phyloP scores from a whole-genome alignment of 805 yeast species.

The Lachancea lanzarotensis region DNA sequence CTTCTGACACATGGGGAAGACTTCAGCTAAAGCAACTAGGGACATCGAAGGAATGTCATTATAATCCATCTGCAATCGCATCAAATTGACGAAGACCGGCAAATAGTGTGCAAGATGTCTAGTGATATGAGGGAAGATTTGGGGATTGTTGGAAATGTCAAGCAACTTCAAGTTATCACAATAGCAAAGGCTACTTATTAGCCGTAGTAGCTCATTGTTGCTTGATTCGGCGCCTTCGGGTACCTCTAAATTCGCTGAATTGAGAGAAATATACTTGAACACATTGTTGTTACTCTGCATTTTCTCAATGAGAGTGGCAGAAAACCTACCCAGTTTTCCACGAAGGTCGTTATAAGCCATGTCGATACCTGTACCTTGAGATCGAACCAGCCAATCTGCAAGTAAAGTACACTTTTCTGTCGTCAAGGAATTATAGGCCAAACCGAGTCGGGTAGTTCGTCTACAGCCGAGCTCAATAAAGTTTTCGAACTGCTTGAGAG shows the following conservation, averaged over 20 bases:
- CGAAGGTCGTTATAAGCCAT: conserved; percentile 71
- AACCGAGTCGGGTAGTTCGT: conserved; percentile 59
- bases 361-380: conserved; percentile 61
- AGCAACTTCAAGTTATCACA: conserved; percentile 58
- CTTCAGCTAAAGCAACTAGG: conserved; percentile 60
- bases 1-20: conserved; percentile 60
- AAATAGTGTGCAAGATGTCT: conserved; percentile 49
- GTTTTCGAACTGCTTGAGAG: conserved; percentile 43
- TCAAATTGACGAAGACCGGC: conserved; percentile 61
- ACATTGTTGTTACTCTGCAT: conserved; percentile 24
- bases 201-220: conserved; percentile 26
- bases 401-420: conserved; percentile 50
- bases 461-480: conserved; percentile 57
- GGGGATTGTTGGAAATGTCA: conserved; percentile 72
- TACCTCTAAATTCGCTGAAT: conserved; percentile 55
- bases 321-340: conserved; percentile 30
- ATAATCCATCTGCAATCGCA: conserved; percentile 65
- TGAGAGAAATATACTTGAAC: conserved; percentile 51
- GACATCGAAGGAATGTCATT: conserved; percentile 52
- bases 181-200: conserved; percentile 45
- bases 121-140: conserved; percentile 55
- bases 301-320: conserved; percentile 21
- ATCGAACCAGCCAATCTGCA: conserved; percentile 50
- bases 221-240: conserved; percentile 37
- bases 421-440: conserved; percentile 69